Evolutionary conservation across 768 basidiomycete genomes (phyloP), one percentile per base, ranked within the genome.

Genomic region (Mycena crocata): DNA sequence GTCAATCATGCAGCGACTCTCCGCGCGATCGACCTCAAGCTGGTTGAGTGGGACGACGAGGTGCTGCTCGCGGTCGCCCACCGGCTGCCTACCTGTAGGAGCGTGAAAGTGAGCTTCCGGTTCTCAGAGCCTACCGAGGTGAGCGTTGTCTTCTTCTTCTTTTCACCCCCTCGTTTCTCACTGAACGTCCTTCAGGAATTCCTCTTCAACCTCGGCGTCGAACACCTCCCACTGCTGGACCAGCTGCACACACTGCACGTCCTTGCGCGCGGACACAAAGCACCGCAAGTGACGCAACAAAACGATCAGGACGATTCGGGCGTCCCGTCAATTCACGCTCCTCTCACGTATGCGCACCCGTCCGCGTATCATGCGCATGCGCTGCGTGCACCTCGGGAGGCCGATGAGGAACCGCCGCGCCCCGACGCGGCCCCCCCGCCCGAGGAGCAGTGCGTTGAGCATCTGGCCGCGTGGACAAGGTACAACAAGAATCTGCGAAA

Each of bases 1-100:
- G 21, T 30, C 6, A 40, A 15, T 13, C n/a, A 10, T 6, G 14
- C 12, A 3, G 12, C 17, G 17, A 34, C 44, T 3, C 31, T 64
- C 19, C 46, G 21, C 45, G 8, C 13, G 3, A 19, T 64, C 28
- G 35, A 49, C 17, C 37, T 64, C 2, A 5, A 23, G n/a, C 19
- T 64, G 0, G 7, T 9, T 2, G 46, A 42, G 8, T 64, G 55
- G 62, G 62, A 57, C 42, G 62, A 64, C 35, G 62, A 64, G 48
- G 28, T 64, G 13, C 19, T 57, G n/a, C 48, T 37, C 30, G 62
- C 54, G 2, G n/a, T 64, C 48, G 26, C 40, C 2, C 55, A 57
- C 12, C n/a, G 48, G 12, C 39, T 64, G 19, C 48, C 10, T 24
- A 28, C 34, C 2, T 64, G 62, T n/a, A 44, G 34, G 7, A 32